Conservation (phyloP, 345 rosid species). For the Ailanthus altissimus region DNA sequence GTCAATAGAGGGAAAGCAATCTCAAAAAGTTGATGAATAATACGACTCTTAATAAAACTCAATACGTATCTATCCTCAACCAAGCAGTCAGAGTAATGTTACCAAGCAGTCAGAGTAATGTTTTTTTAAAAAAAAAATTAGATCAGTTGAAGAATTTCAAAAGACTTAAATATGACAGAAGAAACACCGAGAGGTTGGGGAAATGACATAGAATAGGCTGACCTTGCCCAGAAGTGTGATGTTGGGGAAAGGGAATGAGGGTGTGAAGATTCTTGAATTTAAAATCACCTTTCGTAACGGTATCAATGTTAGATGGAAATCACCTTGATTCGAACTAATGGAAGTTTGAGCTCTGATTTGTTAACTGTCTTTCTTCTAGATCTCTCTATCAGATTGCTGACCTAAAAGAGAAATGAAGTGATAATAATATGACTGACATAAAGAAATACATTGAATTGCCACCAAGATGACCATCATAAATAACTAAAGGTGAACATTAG, state of each 20-base stretch:
- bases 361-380: conserved; percentile 56
- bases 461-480: not conserved
- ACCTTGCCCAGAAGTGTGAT: not conserved
- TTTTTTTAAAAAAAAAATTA: not conserved
- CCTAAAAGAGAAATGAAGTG: conserved; percentile 47
- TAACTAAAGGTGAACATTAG: not conserved
- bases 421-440: conserved; percentile 2
- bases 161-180: not conserved
- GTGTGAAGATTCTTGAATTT: conserved; percentile 5
- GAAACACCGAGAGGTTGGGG: not conserved
- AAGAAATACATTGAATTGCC: not conserved
- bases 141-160: not conserved
- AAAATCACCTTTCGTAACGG: not conserved
- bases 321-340: conserved; percentile 90
- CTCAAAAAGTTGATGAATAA: not conserved
- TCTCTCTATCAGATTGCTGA: conserved; percentile 75
- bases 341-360: conserved; percentile 75
- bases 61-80: not conserved
- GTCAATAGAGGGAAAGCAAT: not conserved
- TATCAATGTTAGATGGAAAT: conserved; percentile 11
- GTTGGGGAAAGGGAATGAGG: not conserved
- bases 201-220: not conserved
- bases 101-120: not conserved
- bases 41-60: not conserved
- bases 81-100: not conserved